Evolutionary conservation across 352 stramenopile genomes (phyloP).

Genomic region (Plasmopara halstedii): DNA sequence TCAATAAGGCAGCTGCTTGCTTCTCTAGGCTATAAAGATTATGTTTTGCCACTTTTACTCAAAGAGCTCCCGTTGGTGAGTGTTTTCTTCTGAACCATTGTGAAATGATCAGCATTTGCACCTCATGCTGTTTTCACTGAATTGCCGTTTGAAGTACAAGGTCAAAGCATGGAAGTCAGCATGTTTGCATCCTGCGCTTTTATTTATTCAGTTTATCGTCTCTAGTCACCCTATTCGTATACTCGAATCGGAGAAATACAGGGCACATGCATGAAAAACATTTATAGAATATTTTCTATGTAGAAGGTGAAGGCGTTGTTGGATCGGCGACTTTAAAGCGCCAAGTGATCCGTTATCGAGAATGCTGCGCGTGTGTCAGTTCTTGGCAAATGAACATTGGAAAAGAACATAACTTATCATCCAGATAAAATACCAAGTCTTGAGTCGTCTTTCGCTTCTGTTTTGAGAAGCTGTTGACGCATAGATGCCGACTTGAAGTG

Average conservation of each 20-base stretch:
- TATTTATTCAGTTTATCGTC: too few relatives aligned
- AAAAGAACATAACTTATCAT: too few relatives aligned
- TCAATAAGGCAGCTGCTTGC: background rate
- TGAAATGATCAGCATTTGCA: background rate
- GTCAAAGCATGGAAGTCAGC: slow-evolving; percentile 17
- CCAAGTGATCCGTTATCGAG: slow-evolving; percentile 13
- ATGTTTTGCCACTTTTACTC: slow-evolving; percentile 15
- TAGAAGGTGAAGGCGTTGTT: slow-evolving; percentile 19
- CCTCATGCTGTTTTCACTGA: background rate
- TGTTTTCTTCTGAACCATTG: background rate
- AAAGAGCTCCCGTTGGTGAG: slow-evolving; percentile 16
- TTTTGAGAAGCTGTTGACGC: slow-evolving; percentile 26
- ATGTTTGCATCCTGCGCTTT: too few relatives aligned
- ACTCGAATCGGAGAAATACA: too few relatives aligned
- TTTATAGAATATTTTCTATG: background rate
- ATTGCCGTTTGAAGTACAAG: slow-evolving; percentile 13
- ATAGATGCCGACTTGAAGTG: slow-evolving; percentile 48
- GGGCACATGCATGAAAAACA: too few relatives aligned
- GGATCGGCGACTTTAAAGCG: slow-evolving; percentile 23
- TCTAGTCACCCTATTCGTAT: too few relatives aligned
- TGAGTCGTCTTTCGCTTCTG: slow-evolving; percentile 31
- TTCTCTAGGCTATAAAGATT: slow-evolving; percentile 17
- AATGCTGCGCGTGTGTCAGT: slow-evolving; percentile 40
- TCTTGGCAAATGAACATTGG: slow-evolving; percentile 38
- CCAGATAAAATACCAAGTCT: too few relatives aligned